Evolutionary conservation across 1,284 basidiomycete genomes (phyloP).

Genomic region (Sanghuangporus weigelae): DNA sequence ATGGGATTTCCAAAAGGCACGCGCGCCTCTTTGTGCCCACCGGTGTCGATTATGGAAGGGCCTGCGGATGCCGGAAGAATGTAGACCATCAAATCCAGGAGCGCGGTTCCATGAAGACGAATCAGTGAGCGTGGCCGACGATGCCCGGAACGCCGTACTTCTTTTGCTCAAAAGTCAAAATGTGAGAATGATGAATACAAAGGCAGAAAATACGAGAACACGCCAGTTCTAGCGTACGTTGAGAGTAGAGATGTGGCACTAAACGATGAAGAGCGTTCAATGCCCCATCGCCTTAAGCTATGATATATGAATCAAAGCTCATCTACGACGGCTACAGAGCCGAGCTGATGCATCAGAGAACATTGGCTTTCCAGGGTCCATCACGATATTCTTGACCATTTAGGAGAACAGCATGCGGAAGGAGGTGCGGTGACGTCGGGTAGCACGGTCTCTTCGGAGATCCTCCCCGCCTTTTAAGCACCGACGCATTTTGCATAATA

Average conservation of each 20-base stretch:
- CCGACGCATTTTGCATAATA: background rate
- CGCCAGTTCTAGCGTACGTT: background rate
- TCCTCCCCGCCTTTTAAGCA: background rate
- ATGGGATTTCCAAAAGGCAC: background rate
- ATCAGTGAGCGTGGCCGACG: background rate
- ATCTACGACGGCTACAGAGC: background rate
- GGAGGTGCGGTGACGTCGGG: background rate
- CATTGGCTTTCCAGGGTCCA: background rate
- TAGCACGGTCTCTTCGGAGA: background rate
- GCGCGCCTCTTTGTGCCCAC: background rate
- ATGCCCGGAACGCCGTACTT: background rate
- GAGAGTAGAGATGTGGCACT: background rate
- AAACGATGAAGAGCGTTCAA: too few species aligned
- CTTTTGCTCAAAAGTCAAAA: background rate
- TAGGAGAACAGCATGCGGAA: background rate
- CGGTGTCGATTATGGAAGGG: background rate
- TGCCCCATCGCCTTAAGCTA: background rate
- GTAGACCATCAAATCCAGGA: background rate
- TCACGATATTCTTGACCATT: background rate
- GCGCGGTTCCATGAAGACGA: background rate
- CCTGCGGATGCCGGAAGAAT: background rate
- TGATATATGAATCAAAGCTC: background rate
- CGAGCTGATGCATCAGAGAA: background rate
- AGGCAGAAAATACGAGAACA: background rate
- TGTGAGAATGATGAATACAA: background rate